Base-by-base conservation (phyloP, 1,284 basidiomycete species). In the Ceratorhiza oryzae-sativae region DNA sequence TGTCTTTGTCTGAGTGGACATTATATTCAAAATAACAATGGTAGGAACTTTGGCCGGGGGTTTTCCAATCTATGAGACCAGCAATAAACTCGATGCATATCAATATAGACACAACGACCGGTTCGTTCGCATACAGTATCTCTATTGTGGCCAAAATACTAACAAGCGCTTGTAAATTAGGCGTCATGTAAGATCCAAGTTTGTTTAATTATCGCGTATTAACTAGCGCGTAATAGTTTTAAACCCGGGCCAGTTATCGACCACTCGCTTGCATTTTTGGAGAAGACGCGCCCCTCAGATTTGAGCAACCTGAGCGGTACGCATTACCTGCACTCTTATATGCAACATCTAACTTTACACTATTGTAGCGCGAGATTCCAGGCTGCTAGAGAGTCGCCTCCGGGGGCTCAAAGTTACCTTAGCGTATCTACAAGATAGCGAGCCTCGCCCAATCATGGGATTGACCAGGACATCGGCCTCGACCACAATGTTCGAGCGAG, bases 81-180 rank as follows among this genome's bases (percentile, higher is more conserved):
- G 89, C 86, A 0, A 84, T 87, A 20, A 86, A 86, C 1, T 83
- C 82, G n/a, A 86, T 92, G 82, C 80, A 92, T 56, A 86, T 93
- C 77, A 93, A 93, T 75, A 84, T 93, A 73, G 91, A 93, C 75
- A 90, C 92, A 71, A 87, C 87, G 1, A 91, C 91, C 0, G 90
- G 87, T 0, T 85, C 77, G 70, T 80, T 30, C 4, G 32, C 23
- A n/a, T 20, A 45, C 34, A n/a, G 15, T 13, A 20, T 39, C 9
- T 34, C 15, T n/a, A 10, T 34, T 4, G 2, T 1, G 18, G 1
- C 6, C 53, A 36, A 1, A 3, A 39, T 23, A 55, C 15, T 3
- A 36, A 55, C 32, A 45, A 15, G 4, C 27, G 23, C 32, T 27
- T 36, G 5, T 27, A 9, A 18, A 23, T 53, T 39, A 70, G 67